phyloP scores from a whole-genome alignment of 179 eudicot species.

The Patellifolia procumbens region DNA sequence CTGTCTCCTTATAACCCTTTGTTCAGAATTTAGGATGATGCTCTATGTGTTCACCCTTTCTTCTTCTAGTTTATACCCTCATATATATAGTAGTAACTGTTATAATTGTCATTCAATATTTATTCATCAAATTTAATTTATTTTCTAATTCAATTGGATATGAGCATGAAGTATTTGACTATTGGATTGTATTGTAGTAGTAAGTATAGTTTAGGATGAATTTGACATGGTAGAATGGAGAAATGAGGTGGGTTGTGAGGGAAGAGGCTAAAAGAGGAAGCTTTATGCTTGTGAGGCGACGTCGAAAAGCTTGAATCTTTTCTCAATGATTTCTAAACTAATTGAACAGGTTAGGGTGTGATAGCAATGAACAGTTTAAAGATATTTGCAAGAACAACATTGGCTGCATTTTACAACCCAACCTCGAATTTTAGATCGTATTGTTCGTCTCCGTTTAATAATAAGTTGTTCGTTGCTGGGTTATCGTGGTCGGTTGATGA shows the following conservation, averaged over 20 bases:
- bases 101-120: no score
- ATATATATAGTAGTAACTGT: no score
- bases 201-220: background rate
- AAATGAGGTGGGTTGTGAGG: background rate
- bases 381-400: constrained; percentile 35
- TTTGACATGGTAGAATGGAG: constrained; percentile 3
- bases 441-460: constrained; percentile 39
- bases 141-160: no score
- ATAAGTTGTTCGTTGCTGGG: constrained; percentile 72
- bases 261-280: background rate
- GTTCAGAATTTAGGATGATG: background rate
- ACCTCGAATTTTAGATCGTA: constrained; percentile 31
- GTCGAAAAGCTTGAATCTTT: background rate
- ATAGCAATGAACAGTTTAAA: constrained; percentile 32
- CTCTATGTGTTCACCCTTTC: background rate
- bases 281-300: background rate
- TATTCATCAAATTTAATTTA: no score
- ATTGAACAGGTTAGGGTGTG: constrained; percentile 28
- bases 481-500: constrained; percentile 85
- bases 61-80: background rate
- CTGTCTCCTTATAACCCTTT: no score
- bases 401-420: constrained; percentile 24
- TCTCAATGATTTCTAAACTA: background rate
- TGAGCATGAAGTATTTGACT: background rate
- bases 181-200: background rate